Percentiles rank a stretch among this genome's conserved stretches.
These are phyloP conservation scores for Mortierella sp. DNA, from an alignment of 371 early-diverging fungal species.

Conservation along the genomic window DNA sequence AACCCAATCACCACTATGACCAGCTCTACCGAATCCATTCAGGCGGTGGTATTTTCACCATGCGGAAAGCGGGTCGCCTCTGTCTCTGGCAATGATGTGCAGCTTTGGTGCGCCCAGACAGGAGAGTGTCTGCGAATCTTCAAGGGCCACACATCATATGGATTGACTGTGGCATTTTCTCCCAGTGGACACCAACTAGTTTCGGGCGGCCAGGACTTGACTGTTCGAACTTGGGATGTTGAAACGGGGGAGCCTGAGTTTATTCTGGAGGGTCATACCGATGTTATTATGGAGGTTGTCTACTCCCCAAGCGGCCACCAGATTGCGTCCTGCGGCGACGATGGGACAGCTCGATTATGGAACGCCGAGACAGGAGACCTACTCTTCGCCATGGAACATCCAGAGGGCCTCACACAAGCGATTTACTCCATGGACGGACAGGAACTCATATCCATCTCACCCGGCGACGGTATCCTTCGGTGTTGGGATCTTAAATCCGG, in stretches of 20 bases:
- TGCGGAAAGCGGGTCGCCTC: too few species aligned
- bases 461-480: neutral
- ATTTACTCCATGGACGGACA: neutral
- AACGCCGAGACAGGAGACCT: neutral
- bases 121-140: neutral
- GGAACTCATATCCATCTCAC: too few species aligned
- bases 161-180: neutral
- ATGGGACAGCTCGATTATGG: constrained; percentile 9
- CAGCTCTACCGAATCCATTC: too few species aligned
- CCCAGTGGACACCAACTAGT: neutral
- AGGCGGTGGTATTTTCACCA: too few species aligned
- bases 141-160: neutral
- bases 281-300: too few species aligned
- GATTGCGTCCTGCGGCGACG: neutral
- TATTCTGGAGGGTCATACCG: too few species aligned
- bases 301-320: too few species aligned
- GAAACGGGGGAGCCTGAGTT: neutral
- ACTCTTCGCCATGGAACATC: neutral
- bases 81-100: neutral
- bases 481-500: neutral
- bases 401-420: neutral
- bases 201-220: neutral
- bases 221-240: constrained; percentile 6
- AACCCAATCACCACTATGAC: too few species aligned
- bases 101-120: constrained; percentile 2